A percentile compares a stretch with the other conserved stretches of the same genome.
Evolutionary conservation across 495 filamentous ascomycete species (phyloP).

Genomic region (Hamigera avellanea): DNA sequence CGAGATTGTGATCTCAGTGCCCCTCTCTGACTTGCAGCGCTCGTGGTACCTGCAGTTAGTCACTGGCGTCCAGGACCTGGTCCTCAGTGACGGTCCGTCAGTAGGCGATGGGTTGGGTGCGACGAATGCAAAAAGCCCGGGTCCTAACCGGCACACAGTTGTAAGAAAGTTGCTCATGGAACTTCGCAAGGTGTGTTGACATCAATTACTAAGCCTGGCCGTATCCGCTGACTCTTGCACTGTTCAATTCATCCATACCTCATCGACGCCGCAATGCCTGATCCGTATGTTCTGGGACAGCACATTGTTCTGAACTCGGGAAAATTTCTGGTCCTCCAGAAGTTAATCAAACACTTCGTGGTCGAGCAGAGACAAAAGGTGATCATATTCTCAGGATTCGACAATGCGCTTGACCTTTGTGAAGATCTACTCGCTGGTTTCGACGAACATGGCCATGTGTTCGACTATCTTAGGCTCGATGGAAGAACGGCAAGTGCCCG

Average conservation of each 20-base stretch:
- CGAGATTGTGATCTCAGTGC: slow-evolving; percentile 48
- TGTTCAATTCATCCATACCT: slow-evolving; percentile 55
- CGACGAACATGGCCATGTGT: slow-evolving; percentile 30
- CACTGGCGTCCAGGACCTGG: slow-evolving; percentile 33
- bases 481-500: slow-evolving; percentile 41
- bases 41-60: slow-evolving; percentile 51
- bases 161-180: slow-evolving; percentile 52
- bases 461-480: slow-evolving; percentile 46
- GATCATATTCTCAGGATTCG: slow-evolving; percentile 53
- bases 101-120: no score
- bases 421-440: slow-evolving; percentile 45
- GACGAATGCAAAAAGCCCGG: no score
- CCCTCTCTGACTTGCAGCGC: slow-evolving; percentile 48
- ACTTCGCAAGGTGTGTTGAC: slow-evolving; percentile 35
- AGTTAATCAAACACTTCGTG: slow-evolving; percentile 46
- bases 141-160: slow-evolving; percentile 7
- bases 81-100: no score
- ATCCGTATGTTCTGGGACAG: slow-evolving; percentile 7
- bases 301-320: slow-evolving; percentile 46
- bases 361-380: slow-evolving; percentile 46
- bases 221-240: slow-evolving; percentile 7
- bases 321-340: slow-evolving; percentile 54
- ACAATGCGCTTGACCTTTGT: slow-evolving; percentile 43
- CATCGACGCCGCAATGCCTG: slow-evolving; percentile 12
- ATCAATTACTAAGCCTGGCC: no score